Percentiles rank a stretch among this genome's conserved stretches.
Evolutionary conservation across 345 rosid species (phyloP).

Genomic region (Boechera divaricarpa): DNA sequence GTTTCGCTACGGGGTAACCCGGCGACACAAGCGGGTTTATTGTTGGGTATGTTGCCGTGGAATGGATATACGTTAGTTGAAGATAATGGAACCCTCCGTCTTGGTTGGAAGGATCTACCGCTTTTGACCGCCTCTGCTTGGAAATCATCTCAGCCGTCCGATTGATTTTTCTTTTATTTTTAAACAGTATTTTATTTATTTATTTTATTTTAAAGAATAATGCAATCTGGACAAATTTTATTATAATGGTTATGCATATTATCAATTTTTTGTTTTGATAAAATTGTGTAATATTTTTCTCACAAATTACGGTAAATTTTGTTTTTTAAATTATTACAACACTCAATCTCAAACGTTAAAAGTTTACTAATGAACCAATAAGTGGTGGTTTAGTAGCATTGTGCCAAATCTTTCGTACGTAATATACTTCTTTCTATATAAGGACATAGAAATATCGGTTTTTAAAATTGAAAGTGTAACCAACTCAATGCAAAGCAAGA

Average conservation of each 20-base stretch:
- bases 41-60: constrained; percentile 94
- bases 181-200: neutral
- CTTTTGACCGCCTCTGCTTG: constrained; percentile 94
- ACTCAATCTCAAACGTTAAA: too few species aligned
- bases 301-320: too few species aligned
- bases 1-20: constrained; percentile 88
- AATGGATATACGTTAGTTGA: constrained; percentile 88
- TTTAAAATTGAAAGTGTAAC: too few species aligned
- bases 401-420: too few species aligned
- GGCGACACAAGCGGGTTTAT: constrained; percentile 81
- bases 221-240: neutral
- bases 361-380: too few species aligned
- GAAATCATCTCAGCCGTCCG: constrained; percentile 59
- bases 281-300: too few species aligned
- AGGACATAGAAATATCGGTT: too few species aligned
- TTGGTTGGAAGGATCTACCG: constrained; percentile 97
- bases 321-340: too few species aligned
- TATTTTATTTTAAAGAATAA: neutral
- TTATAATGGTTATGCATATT: neutral
- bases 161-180: constrained; percentile 40
- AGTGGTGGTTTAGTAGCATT: too few species aligned
- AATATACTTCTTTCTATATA: too few species aligned
- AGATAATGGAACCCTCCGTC: constrained; percentile 75
- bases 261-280: too few species aligned
- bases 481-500: too few species aligned